These are phyloP conservation scores for Exophiala dermatitidis DNA, from an alignment of 2,329 filamentous ascomycete genomes.

Conservation along the genomic window DNA sequence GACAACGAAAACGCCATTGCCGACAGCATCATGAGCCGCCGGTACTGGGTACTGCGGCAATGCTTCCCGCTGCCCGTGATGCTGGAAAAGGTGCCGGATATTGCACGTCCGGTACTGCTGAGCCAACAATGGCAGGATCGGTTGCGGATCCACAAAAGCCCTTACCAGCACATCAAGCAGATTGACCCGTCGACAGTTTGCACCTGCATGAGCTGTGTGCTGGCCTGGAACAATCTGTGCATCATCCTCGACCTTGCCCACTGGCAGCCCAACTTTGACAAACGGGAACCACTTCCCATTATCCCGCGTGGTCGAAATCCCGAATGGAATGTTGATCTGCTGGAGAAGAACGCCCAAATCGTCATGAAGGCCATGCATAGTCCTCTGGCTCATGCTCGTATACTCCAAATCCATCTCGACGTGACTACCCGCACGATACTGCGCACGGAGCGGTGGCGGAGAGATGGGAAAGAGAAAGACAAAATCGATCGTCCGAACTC, in stretches of 20 bases:
- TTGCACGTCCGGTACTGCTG: slow-evolving; percentile 17
- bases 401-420: slow-evolving; percentile 24
- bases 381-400: slow-evolving; percentile 20
- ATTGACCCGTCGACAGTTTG: slow-evolving; percentile 21
- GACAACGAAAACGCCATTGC: slow-evolving; percentile 22
- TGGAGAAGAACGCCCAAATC: slow-evolving; percentile 19
- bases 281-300: slow-evolving; percentile 24
- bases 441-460: slow-evolving; percentile 20
- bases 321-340: slow-evolving; percentile 24
- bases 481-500: background rate
- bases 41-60: slow-evolving; percentile 23
- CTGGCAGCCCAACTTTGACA: slow-evolving; percentile 24
- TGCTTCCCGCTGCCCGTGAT: slow-evolving; percentile 24
- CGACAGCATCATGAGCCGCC: slow-evolving; percentile 14
- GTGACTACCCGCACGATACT: slow-evolving; percentile 24
- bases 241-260: slow-evolving; percentile 26
- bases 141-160: slow-evolving; percentile 23
- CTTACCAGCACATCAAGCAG: slow-evolving; percentile 25
- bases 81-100: slow-evolving; percentile 15
- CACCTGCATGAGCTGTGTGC: slow-evolving; percentile 26
- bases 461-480: slow-evolving; percentile 16
- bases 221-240: slow-evolving; percentile 27
- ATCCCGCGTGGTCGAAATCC: slow-evolving; percentile 24
- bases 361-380: slow-evolving; percentile 21
- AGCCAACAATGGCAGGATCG: slow-evolving; percentile 21